Evolutionary conservation across 495 filamentous ascomycete genomes (phyloP).

Genomic region (Talaromyces borbonicus): DNA sequence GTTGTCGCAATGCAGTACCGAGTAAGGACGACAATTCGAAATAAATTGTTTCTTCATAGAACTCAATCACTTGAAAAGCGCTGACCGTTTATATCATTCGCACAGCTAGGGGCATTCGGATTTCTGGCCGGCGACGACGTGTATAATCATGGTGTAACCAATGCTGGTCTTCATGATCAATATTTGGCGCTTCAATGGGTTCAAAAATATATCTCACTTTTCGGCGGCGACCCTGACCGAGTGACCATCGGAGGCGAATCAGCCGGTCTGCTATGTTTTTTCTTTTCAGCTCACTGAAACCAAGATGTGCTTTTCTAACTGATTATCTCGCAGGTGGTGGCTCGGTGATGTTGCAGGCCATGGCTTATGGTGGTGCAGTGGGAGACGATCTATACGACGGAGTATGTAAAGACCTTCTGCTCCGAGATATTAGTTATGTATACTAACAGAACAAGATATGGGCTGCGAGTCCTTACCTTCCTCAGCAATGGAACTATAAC

Average conservation of each 20-base stretch:
- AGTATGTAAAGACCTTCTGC: slow-evolving; percentile 8
- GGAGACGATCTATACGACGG: slow-evolving; percentile 18
- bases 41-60: too few relatives aligned
- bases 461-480: slow-evolving; percentile 42
- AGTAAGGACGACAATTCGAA: too few relatives aligned
- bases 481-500: slow-evolving; percentile 40
- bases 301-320: too few relatives aligned
- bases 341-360: slow-evolving; percentile 40
- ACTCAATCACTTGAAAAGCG: too few relatives aligned
- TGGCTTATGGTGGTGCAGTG: slow-evolving; percentile 39
- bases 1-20: too few relatives aligned
- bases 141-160: background rate
- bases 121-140: too few relatives aligned
- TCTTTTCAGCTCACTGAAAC: too few relatives aligned
- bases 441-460: slow-evolving; percentile 27
- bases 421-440: too few relatives aligned
- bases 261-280: too few relatives aligned
- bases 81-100: too few relatives aligned
- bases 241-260: slow-evolving; percentile 37
- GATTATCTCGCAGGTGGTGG: too few relatives aligned
- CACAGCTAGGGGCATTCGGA: too few relatives aligned
- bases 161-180: slow-evolving; percentile 29
- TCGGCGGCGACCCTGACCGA: slow-evolving; percentile 40
- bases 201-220: slow-evolving; percentile 38
- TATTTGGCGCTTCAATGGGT: slow-evolving; percentile 45